Evolutionary conservation across 768 basidiomycete species (phyloP), one percentile per base, ranked within the genome.

Genomic region (Sarcomyxa edulis): DNA sequence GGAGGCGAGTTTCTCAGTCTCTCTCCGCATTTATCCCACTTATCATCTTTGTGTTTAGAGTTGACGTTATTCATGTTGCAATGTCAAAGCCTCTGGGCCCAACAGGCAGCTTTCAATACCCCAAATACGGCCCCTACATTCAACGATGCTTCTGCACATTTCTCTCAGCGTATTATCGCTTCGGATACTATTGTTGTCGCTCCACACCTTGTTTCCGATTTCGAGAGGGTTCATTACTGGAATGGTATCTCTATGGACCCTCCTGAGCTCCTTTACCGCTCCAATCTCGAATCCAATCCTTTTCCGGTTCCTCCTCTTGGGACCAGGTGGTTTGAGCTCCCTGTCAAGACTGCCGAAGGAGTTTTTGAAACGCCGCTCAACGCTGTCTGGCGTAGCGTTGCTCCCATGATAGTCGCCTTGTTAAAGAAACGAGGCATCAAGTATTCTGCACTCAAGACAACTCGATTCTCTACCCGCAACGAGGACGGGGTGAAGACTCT

Each of bases 331-430:
- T 41, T 34, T 32, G 24, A 41, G 4, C 25, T 61, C 45, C 56
- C 56, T 33, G 35, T 35, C 48, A 64, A 65, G 55, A 52, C 61
- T 18, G 45, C 47, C 32, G 43, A 50, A 28, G 65, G 59, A 19
- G 61, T 64, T 44, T 59, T 56, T 47, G 29, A 43, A 32, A 64
- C 57, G 33, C 52, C 50, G 16, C 64, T 66, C 45, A 66, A 63
- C 46, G 31, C 14, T 10, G 61, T 61, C 11, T 63, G 64, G 63
- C 29, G 54, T 40, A 51, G 43, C 37, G 58, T 63, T 42, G 54
- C 42, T 56, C 55, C 59, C 35, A 28, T 48, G 50, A 59, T 66
- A 47, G 16, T 33, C 10, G 47, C 23, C 5, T 39, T 47, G 15
- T 12, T 65, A 32, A 64, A 62, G 43, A 23, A 39, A 30, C 44